Conservation (phyloP, 352 stramenopile species). For the Blastocystis sp. region DNA sequence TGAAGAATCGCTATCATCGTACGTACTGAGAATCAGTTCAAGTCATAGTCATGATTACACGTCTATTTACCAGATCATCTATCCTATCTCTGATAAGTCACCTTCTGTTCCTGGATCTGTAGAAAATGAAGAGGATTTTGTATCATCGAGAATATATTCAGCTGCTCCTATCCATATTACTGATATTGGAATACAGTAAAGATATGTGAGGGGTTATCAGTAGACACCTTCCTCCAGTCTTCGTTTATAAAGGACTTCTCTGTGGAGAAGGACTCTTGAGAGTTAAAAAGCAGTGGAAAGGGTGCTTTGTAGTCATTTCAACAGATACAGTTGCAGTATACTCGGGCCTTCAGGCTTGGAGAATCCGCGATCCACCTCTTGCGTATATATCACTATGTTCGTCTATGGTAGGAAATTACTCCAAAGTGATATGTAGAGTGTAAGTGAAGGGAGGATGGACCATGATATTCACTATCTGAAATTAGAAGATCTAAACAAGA, state of each 20-base stretch:
- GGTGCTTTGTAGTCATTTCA: background rate
- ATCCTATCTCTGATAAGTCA: background rate
- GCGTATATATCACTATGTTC: background rate
- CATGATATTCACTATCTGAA: background rate
- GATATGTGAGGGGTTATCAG: background rate
- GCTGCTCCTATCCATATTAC: background rate
- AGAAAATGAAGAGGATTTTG: background rate
- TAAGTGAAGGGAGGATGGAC: background rate
- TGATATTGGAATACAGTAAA: conserved; percentile 28
- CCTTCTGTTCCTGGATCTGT: background rate
- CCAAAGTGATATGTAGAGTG: conserved; percentile 12
- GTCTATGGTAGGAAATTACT: background rate
- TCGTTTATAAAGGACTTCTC: background rate
- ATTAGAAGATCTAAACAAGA: background rate
- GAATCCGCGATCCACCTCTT: background rate
- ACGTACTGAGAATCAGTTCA: background rate
- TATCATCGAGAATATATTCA: background rate
- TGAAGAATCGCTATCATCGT: background rate
- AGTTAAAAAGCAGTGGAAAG: background rate
- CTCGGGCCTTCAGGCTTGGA: background rate
- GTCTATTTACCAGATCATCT: conserved; percentile 6
- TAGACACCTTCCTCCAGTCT: conserved; percentile 25
- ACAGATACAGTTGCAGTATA: background rate
- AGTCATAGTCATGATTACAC: conserved; percentile 18
- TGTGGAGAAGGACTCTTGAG: background rate